Base-by-base conservation (phyloP, 2,329 filamentous ascomycete species). In the Arthrobotrys sinensis region DNA sequence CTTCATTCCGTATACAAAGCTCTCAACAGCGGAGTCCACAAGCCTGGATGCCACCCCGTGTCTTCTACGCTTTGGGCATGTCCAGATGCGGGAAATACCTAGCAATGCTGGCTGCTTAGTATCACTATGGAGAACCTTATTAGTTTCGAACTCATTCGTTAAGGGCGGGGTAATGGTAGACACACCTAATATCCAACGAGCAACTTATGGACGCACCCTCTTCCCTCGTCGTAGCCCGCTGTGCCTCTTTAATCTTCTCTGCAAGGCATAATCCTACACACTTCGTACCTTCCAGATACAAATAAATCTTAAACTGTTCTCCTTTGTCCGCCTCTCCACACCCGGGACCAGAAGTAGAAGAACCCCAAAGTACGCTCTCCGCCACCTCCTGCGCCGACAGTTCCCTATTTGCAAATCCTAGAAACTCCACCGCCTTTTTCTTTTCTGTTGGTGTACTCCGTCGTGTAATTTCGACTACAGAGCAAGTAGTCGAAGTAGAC, bases 391-490 rank as follows among this genome's bases (percentile, higher is more conserved):
- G 90, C 89, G 1, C 88, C 88, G 32, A 77, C 19, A 92, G 84
- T 81, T 91, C 90, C 60, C 86, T 86, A 81, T 89, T 89, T 65
- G 91, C 89, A 16, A 91, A 87, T 79, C 89, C 88, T 60, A 91
- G 85, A 16, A 90, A 88, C 78, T 87, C 88, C 81, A 87, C 88
- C 4, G 86, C 86, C 70, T 86, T 85, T 48, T 85, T 86, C 80
- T 87, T 88, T 71, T 88, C 85, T 21, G 86, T 85, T 8, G 85
- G 82, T 2, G 86, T 86, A 52, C 88, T 87, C 80, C 86, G 87
- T 48, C 88, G 86, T 80, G 88, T 87, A 40, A 91, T 85, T n/a
- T 87, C 87, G 3, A 90, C 87, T 52, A 91, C 87, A 68, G 87
- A 87, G 28, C 57, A 77, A 10, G 45, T 48, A 10, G 12, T 28